Conservation (phyloP, 1,139 yeast species). For the Zygoascus hellenicus region DNA sequence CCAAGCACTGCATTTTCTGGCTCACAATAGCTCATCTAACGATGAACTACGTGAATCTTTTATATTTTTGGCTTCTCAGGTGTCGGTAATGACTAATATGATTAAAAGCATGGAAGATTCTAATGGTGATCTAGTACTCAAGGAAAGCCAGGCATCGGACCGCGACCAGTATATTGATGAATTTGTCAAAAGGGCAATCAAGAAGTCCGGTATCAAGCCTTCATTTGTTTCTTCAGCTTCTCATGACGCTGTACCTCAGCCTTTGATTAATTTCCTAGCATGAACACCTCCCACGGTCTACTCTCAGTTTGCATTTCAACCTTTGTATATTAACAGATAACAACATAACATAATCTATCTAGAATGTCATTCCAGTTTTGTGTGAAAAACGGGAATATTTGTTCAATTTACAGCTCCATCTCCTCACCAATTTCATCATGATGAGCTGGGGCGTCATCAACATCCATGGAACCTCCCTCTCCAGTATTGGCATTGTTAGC, state of each 20-base stretch:
- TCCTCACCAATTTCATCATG: constrained; percentile 56
- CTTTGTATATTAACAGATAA: constrained; percentile 1
- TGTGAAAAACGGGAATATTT: too few relatives aligned
- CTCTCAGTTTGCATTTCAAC: constrained; percentile 1
- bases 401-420: constrained; percentile 49
- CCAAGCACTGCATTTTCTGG: constrained; percentile 34
- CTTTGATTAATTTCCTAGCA: too few relatives aligned
- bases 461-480: constrained; percentile 6
- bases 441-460: constrained; percentile 14
- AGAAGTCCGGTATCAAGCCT: constrained; percentile 13
- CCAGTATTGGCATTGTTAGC: constrained; percentile 26
- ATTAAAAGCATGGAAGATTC: constrained; percentile 3
- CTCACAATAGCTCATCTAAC: constrained; percentile 3
- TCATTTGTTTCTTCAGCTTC: too few relatives aligned
- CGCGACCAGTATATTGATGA: constrained; percentile 21
- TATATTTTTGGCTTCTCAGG: constrained; percentile 40
- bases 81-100: constrained; percentile 14
- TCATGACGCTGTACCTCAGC: too few relatives aligned
- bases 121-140: constrained; percentile 2
- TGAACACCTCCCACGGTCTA: neutral
- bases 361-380: neutral
- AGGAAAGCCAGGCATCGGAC: constrained; percentile 4
- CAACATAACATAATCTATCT: neutral
- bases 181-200: constrained; percentile 18
- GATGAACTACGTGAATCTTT: constrained; percentile 44